phyloP scores from a whole-genome alignment of 441 rosid genomes.

The Capsella rubella region DNA sequence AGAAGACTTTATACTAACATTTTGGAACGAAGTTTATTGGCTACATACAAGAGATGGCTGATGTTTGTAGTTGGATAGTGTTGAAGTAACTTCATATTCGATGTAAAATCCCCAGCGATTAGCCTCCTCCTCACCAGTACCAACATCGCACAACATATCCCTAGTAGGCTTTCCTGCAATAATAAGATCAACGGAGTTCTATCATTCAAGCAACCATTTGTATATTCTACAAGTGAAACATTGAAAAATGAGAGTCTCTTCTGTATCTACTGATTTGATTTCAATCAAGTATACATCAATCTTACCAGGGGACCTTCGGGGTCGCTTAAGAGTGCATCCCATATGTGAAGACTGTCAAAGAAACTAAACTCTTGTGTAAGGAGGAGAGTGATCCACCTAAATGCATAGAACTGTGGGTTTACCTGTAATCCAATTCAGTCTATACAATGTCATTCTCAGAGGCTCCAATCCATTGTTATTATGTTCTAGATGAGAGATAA shows the following conservation, averaged over 20 bases:
- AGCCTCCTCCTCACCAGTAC: constrained; percentile 84
- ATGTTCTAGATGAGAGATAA: not conserved
- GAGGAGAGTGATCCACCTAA: constrained; percentile 98
- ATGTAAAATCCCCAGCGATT: constrained; percentile 96
- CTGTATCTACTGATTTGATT: constrained; percentile 13
- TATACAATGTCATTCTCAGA: constrained; percentile 29
- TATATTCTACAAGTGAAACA: not conserved
- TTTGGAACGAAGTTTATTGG: constrained; percentile 76
- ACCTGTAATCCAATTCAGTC: constrained; percentile 60
- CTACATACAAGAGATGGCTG: constrained; percentile 90
- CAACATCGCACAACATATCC: constrained; percentile 96
- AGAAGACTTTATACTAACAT: constrained; percentile 47
- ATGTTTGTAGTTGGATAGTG: constrained; percentile 89
- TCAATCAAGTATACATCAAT: constrained; percentile 6
- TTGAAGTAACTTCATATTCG: constrained; percentile 92
- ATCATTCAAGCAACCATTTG: not conserved
- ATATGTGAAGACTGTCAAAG: constrained; percentile 85
- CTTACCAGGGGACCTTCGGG: constrained; percentile 95
- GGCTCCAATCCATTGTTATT: constrained; percentile 1
- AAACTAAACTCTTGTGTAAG: constrained; percentile 96
- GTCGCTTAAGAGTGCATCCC: constrained; percentile 97
- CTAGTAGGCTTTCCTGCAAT: constrained; percentile 85
- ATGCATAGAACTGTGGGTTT: constrained; percentile 95
- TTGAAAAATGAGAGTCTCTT: not conserved
- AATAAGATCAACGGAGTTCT: constrained; percentile 5